A percentile compares a stretch with the other conserved stretches of the same genome.
These are phyloP conservation scores for Pythium scleroteichum DNA, from an alignment of 352 stramenopile genomes.

Conservation along the genomic window DNA sequence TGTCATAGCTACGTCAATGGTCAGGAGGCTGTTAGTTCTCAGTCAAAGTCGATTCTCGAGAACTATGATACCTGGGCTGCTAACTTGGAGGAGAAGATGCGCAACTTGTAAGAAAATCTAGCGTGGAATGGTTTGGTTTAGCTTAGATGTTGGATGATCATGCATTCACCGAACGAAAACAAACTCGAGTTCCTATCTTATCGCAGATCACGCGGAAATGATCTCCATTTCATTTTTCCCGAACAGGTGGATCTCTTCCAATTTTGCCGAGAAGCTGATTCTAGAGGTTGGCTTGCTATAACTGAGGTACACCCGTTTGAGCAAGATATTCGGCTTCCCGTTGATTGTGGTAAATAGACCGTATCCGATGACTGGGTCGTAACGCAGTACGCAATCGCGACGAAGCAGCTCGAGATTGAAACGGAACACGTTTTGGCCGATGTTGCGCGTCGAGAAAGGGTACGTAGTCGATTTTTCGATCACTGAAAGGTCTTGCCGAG, in stretches of 20 bases:
- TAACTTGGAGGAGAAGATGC: slow-evolving; percentile 56
- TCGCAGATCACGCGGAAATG: slow-evolving; percentile 12
- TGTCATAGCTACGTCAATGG: neutral
- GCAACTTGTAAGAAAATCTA: slow-evolving; percentile 29
- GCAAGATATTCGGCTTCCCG: slow-evolving; percentile 48
- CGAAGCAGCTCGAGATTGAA: slow-evolving; percentile 50
- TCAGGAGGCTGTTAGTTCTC: slow-evolving; percentile 9
- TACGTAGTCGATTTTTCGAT: slow-evolving; percentile 65
- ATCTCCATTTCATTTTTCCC: slow-evolving; percentile 42
- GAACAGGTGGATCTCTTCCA: slow-evolving; percentile 43
- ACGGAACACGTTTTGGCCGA: slow-evolving; percentile 49
- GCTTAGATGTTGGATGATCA: slow-evolving; percentile 12
- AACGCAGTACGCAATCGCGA: slow-evolving; percentile 48
- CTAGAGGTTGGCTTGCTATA: slow-evolving; percentile 37
- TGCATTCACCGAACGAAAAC: slow-evolving; percentile 14
- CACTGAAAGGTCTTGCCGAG: slow-evolving; percentile 46
- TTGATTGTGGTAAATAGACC: slow-evolving; percentile 58
- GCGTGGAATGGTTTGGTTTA: slow-evolving; percentile 11
- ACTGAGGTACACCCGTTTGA: slow-evolving; percentile 54
- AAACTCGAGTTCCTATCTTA: neutral
- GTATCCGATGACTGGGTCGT: slow-evolving; percentile 39
- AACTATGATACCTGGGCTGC: slow-evolving; percentile 61
- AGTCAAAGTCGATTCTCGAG: slow-evolving; percentile 40
- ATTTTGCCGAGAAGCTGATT: slow-evolving; percentile 34
- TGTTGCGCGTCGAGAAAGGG: slow-evolving; percentile 36